Conservation (phyloP, 495 filamentous ascomycete species). For the Xylaria cubensis region DNA sequence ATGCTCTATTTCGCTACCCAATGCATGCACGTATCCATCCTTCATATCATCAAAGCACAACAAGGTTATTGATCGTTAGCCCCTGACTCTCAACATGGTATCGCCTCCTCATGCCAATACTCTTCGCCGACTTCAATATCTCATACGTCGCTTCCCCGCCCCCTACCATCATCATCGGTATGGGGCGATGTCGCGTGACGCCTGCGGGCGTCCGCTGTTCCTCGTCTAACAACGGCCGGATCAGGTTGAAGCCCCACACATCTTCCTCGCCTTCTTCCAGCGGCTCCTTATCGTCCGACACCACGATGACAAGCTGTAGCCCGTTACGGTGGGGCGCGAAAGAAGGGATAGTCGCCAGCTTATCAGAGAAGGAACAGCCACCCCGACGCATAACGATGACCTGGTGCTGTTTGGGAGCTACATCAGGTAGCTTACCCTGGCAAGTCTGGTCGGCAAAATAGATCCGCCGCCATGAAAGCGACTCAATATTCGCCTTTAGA, state of each 20-base stretch:
- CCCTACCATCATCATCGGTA: slow-evolving; percentile 85
- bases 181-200: slow-evolving; percentile 71
- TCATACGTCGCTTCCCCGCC: slow-evolving; percentile 74
- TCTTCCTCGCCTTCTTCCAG: slow-evolving; percentile 35
- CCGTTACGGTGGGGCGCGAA: slow-evolving; percentile 64
- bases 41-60: slow-evolving; percentile 63
- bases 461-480: slow-evolving; percentile 70
- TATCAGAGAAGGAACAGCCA: slow-evolving; percentile 82
- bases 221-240: slow-evolving; percentile 79
- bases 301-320: slow-evolving; percentile 82
- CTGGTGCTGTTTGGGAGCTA: slow-evolving; percentile 70
- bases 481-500: slow-evolving; percentile 42
- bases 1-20: slow-evolving; percentile 22
- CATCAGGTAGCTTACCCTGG: slow-evolving; percentile 63
- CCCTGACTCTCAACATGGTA: slow-evolving; percentile 86
- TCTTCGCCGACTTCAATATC: slow-evolving; percentile 63
- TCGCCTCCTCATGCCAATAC: slow-evolving; percentile 75
- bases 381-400: slow-evolving; percentile 85
- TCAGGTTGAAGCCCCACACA: slow-evolving; percentile 44
- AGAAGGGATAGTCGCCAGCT: slow-evolving; percentile 82
- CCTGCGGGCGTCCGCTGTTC: slow-evolving; percentile 74
- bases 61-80: slow-evolving; percentile 76
- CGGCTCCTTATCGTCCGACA: slow-evolving; percentile 68
- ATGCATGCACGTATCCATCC: background rate
- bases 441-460: slow-evolving; percentile 77